A percentile compares a stretch with the other conserved stretches of the same genome.
phyloP scores from a whole-genome alignment of 768 basidiomycete genomes.

The Tricholoma bakamatsutake region DNA sequence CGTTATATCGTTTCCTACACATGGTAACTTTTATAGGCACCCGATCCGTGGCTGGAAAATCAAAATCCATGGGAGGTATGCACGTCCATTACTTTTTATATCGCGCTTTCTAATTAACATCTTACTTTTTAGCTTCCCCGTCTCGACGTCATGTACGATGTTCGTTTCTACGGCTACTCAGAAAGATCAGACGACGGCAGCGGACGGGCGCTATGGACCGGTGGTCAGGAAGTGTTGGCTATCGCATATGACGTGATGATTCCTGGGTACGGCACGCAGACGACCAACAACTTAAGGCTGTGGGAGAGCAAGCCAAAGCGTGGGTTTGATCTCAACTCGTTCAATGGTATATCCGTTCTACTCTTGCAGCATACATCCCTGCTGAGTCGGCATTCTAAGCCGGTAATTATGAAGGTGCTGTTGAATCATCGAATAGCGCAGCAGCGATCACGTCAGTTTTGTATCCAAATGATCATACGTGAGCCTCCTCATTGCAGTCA shows the following conservation, averaged over 20 bases:
- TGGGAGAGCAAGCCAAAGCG: conserved; percentile 86
- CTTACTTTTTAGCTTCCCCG: conserved; percentile 46
- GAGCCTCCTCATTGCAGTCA: conserved; percentile 20
- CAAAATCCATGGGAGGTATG: conserved; percentile 79
- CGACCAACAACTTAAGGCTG: conserved; percentile 83
- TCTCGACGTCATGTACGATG: conserved; percentile 76
- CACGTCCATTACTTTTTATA: not conserved
- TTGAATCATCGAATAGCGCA: conserved; percentile 85
- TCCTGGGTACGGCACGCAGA: conserved; percentile 77
- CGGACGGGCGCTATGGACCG: conserved; percentile 68
- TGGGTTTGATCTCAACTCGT: conserved; percentile 90
- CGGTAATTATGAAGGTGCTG: conserved; percentile 88
- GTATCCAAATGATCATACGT: conserved; percentile 93
- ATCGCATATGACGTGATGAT: conserved; percentile 95
- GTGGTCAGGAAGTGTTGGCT: conserved; percentile 91
- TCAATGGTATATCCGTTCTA: conserved; percentile 62
- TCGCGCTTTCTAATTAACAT: not conserved
- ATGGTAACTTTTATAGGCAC: conserved; percentile 39
- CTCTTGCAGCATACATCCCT: not conserved
- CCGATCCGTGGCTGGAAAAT: conserved; percentile 88
- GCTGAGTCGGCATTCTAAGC: conserved; percentile 35
- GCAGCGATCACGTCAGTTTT: conserved; percentile 92
- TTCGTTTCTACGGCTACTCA: conserved; percentile 86
- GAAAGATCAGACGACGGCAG: conserved; percentile 58
- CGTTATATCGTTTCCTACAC: not conserved